Conservation (phyloP, 2,329 filamentous ascomycete species). For the Botrytis elliptica region DNA sequence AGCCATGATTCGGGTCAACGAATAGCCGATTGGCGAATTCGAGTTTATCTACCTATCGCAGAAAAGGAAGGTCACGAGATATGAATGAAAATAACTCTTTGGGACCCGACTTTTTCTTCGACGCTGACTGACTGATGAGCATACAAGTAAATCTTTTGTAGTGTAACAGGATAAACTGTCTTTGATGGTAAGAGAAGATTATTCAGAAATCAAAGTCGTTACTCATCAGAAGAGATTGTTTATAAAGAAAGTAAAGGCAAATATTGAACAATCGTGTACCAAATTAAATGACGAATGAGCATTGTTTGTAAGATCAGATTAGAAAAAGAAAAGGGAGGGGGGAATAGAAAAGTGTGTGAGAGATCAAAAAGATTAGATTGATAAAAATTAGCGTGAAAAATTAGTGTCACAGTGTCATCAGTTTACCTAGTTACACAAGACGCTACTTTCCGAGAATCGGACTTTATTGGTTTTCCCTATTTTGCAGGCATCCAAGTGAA, state of each 20-base stretch:
- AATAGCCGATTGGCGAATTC: constrained; percentile 23
- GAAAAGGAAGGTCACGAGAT: constrained; percentile 13
- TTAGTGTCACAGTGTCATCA: constrained; percentile 17
- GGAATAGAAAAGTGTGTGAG: neutral
- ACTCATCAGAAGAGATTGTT: neutral
- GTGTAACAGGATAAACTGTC: neutral
- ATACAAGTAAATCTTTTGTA: neutral
- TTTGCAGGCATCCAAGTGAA: neutral
- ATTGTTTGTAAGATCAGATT: constrained; percentile 1
- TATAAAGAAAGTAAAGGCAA: neutral
- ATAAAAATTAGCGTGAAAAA: constrained; percentile 22
- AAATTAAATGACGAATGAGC: constrained; percentile 1
- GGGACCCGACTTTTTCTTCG: neutral
- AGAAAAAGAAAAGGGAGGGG: neutral
- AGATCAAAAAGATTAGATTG: constrained; percentile 23
- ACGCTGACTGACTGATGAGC: neutral
- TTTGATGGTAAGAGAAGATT: neutral
- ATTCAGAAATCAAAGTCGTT: neutral
- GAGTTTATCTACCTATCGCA: neutral
- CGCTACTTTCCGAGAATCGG: constrained; percentile 19
- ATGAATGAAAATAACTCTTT: neutral
- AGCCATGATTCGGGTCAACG: constrained; percentile 36
- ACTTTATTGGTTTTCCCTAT: neutral
- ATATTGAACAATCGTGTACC: neutral
- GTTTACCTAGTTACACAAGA: too few species aligned